Base-by-base conservation (phyloP, 371 early-diverging fungal species). In the Mucor circinelloides region DNA sequence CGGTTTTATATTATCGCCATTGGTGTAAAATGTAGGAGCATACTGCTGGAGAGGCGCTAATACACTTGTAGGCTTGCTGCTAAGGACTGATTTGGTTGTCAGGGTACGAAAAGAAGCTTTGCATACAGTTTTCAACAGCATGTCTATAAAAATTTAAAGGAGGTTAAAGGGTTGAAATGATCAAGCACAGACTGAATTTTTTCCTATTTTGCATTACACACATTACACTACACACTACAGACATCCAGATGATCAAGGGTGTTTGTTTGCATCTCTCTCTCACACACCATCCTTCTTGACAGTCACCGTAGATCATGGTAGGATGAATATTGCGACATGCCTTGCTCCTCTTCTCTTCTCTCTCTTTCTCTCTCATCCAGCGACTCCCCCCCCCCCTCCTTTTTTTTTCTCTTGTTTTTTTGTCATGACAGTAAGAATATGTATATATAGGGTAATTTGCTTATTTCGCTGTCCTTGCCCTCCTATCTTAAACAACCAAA, bases 1-100 rank as follows among this genome's bases (percentile, higher is more conserved):
- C 9, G 86, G 78, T 8, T 57, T 58, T 8, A 85, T 71, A 21
- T 78, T 67, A 8, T 77, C 60, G 15, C 78, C 78, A 31, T 67
- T 36, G 17, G 75, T 63, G 63, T 66, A 72, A 58, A 78, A 75
- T 6, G 68, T 64, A 21, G 78, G 78, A 2, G 78, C 75, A 32
- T 67, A 55, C 15, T 64, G 57, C 23, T 70, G 67, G 10, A 76
- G 58, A 34, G 70, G 71, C n/a, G 62, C 32, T 21, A 76, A 64
- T 7, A 58, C 25, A 2, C 59, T 63, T 6, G 50, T 50, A 50
- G 50, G 50, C 21, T 50, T 50, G 21, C 23, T 50, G 21, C 25
- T 50, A 3, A 50, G 9, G 23, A 50, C 50, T 23, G 50, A 50
- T 25, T 50, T 55, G 2, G 71, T 66, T 36, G 66, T 58, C 15